Percentiles rank a stretch among this genome's conserved stretches.
Conservation (phyloP, 73 alveolate species). For the Paramecium primaurelia region DNA sequence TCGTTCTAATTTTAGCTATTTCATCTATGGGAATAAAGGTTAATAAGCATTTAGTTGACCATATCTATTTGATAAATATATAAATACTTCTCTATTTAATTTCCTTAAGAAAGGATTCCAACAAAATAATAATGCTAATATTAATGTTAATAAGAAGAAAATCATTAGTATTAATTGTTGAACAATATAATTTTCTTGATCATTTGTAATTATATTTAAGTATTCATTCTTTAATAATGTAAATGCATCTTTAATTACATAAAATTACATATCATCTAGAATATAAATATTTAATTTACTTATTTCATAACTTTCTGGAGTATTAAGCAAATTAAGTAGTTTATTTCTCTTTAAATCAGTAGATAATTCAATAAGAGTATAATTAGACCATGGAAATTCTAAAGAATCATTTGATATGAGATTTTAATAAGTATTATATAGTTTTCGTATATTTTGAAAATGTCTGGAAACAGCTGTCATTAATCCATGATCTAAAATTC, state of each 20-base stretch:
- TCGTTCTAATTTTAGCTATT: conserved; percentile 53
- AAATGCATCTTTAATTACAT: background rate
- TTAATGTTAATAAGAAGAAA: background rate
- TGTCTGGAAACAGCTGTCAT: conserved; percentile 41
- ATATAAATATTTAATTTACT: background rate
- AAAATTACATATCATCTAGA: conserved; percentile 22
- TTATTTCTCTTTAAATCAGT: background rate
- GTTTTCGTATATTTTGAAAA: background rate
- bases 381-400: background rate
- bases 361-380: background rate
- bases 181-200: conserved; percentile 44
- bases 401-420: background rate
- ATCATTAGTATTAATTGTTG: conserved; percentile 33
- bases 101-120: conserved; percentile 57
- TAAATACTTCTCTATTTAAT: conserved; percentile 51
- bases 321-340: background rate
- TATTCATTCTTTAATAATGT: background rate
- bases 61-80: background rate
- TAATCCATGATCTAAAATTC: conserved; percentile 23
- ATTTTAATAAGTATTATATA: background rate
- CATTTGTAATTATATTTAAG: background rate
- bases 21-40: conserved; percentile 61
- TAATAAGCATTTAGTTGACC: conserved; percentile 64
- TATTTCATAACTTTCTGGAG: background rate
- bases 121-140: conserved; percentile 48